These are phyloP conservation scores for Narthecium ossifragum DNA, from an alignment of 106 monocot species.

Conservation along the genomic window DNA sequence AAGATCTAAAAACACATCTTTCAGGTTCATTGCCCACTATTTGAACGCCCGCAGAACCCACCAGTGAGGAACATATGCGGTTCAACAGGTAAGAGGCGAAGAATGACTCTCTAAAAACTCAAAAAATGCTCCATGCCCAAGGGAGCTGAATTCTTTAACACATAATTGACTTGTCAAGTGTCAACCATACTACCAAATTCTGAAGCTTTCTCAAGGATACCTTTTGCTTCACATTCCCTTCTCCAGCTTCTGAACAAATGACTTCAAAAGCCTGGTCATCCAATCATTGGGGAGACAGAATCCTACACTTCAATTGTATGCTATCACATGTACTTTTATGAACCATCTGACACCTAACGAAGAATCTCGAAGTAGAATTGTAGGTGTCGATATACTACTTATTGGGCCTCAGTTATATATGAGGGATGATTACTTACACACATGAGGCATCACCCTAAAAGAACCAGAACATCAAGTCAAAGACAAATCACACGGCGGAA, in stretches of 20 bases:
- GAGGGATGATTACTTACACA: too few species aligned
- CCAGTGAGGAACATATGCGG: slow-evolving; percentile 21
- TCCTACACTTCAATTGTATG: too few species aligned
- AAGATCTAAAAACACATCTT: slow-evolving; percentile 15
- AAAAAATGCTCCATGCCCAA: slow-evolving; percentile 75
- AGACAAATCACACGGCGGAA: too few species aligned
- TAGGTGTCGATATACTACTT: too few species aligned
- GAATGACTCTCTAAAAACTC: slow-evolving; percentile 59
- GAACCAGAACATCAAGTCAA: too few species aligned
- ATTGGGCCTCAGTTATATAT: too few species aligned
- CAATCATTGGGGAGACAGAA: too few species aligned
- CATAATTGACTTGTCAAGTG: slow-evolving; percentile 52
- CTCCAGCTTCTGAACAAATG: not conserved
- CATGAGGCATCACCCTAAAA: too few species aligned
- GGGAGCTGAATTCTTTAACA: slow-evolving; percentile 52
- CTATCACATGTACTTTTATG: too few species aligned
- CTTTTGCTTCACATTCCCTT: slow-evolving; percentile 16
- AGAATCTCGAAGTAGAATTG: too few species aligned
- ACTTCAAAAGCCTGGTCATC: too few species aligned
- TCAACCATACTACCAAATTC: slow-evolving; percentile 72
- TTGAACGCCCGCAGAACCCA: slow-evolving; percentile 11
- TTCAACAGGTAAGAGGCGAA: slow-evolving; percentile 37
- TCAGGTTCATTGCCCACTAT: slow-evolving; percentile 31
- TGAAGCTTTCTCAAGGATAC: slow-evolving; percentile 24
- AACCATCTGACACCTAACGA: too few species aligned